These are phyloP conservation scores for Cyclotella choctawhatcheeana DNA, from an alignment of 108 stramenopile genomes.

Conservation along the genomic window DNA sequence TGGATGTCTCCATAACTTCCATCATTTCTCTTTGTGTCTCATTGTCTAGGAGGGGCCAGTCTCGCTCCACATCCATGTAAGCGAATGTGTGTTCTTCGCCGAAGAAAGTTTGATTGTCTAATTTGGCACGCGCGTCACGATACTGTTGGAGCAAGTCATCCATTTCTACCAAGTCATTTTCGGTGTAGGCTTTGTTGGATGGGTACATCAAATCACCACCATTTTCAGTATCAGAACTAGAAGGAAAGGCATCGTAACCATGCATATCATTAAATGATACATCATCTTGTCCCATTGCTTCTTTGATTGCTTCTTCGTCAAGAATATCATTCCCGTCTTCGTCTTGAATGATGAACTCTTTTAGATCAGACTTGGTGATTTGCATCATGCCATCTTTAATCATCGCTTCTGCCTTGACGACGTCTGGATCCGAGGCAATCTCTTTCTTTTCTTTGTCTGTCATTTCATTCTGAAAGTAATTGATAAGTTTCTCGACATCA, in stretches of 20 bases:
- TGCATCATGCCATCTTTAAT: constrained; percentile 25
- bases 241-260: constrained; percentile 72
- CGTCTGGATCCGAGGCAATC: constrained; percentile 26
- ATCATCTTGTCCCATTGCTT: constrained; percentile 20
- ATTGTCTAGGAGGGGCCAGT: constrained; percentile 48
- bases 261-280: constrained; percentile 37
- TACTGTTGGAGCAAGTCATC: constrained; percentile 52
- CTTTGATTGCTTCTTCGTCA: constrained; percentile 31
- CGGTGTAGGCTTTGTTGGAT: constrained; percentile 46
- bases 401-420: constrained; percentile 34
- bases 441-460: constrained; percentile 37
- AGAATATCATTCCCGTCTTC: constrained; percentile 33
- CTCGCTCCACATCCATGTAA: constrained; percentile 54
- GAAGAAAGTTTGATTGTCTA: constrained; percentile 60
- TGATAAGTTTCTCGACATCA: constrained; percentile 17
- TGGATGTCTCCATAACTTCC: constrained; percentile 58
- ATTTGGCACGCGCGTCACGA: constrained; percentile 51
- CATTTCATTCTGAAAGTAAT: constrained; percentile 40
- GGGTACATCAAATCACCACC: constrained; percentile 51
- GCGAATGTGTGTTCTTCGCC: constrained; percentile 66
- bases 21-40: constrained; percentile 53
- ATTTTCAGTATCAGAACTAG: constrained; percentile 25
- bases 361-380: constrained; percentile 57
- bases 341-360: constrained; percentile 55
- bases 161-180: constrained; percentile 66